Conservation (phyloP, 1,284 basidiomycete genomes). For the Nidula niveotomentosa region DNA sequence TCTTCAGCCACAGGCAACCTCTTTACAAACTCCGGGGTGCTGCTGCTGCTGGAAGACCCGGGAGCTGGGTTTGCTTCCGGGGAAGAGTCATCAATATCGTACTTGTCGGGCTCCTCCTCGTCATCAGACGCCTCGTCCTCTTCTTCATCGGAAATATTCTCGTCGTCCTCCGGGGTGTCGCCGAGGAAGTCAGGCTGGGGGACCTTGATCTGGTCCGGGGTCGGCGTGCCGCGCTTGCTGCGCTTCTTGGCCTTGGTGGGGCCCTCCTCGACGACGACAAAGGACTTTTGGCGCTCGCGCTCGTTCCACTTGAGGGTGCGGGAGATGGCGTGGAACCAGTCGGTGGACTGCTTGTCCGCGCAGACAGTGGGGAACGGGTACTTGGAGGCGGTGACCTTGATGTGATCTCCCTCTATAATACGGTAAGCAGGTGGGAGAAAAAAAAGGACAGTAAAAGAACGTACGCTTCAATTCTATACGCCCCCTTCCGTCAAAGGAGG, state of each 20-base stretch:
- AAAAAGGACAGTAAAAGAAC: constrained; percentile 25
- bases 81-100: constrained; percentile 89
- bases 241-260: constrained; percentile 44
- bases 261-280: constrained; percentile 94
- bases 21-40: too few relatives aligned
- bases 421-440: constrained; percentile 4
- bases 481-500: constrained; percentile 96
- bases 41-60: neutral
- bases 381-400: constrained; percentile 97
- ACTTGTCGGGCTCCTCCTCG: constrained; percentile 73
- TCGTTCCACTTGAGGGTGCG: constrained; percentile 99
- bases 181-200: constrained; percentile 13
- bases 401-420: constrained; percentile 94
- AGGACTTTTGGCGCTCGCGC: constrained; percentile 94
- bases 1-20: too few relatives aligned
- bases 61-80: too few relatives aligned
- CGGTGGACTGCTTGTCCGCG: constrained; percentile 94
- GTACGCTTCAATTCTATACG: constrained; percentile 92
- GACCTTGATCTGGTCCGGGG: constrained; percentile 15
- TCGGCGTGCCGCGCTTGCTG: constrained; percentile 19
- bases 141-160: constrained; percentile 39
- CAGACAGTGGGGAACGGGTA: constrained; percentile 99
- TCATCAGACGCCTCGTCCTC: constrained; percentile 51
- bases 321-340: constrained; percentile 98
- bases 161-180: constrained; percentile 35